These are phyloP conservation scores for Kitagawia praeruptora DNA, from an alignment of 129 eudicot species.

Conservation along the genomic window DNA sequence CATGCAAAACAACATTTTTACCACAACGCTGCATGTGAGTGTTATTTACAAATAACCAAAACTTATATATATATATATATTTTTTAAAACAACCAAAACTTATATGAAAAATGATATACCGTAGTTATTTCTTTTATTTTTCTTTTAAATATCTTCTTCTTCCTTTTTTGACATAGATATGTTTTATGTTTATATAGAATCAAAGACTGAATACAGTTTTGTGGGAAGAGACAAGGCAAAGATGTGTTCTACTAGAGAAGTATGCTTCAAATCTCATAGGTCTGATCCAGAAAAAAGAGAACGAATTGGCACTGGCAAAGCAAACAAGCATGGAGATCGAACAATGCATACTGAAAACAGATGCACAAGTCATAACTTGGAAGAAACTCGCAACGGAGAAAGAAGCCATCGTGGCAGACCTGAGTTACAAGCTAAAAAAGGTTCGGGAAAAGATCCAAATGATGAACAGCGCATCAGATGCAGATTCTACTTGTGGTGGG, in stretches of 20 bases:
- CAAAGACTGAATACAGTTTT: slow-evolving; percentile 40
- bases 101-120: background rate
- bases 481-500: slow-evolving; percentile 24
- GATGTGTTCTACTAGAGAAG: slow-evolving; percentile 21
- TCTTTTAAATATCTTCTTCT: too few relatives aligned
- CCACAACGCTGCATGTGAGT: background rate
- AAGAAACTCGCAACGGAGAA: slow-evolving; percentile 36
- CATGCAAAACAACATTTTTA: background rate
- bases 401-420: slow-evolving; percentile 38
- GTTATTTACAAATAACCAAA: background rate
- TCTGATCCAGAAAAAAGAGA: slow-evolving; percentile 41
- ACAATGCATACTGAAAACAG: slow-evolving; percentile 26
- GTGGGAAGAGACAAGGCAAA: slow-evolving; percentile 36
- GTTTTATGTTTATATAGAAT: slow-evolving; percentile 25
- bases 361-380: slow-evolving; percentile 39
- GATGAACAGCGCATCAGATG: slow-evolving; percentile 22
- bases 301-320: slow-evolving; percentile 29
- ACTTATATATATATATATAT: too few relatives aligned
- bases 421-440: slow-evolving; percentile 31
- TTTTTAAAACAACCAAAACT: background rate
- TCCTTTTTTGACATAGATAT: too few relatives aligned
- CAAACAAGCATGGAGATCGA: slow-evolving; percentile 36
- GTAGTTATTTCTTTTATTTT: background rate
- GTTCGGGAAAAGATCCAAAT: slow-evolving; percentile 16
- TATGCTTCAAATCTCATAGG: slow-evolving; percentile 29